Percentiles rank a stretch among this genome's conserved stretches.
These are phyloP conservation scores for Termitomyces sp. DNA, from an alignment of 768 basidiomycete species.

Conservation along the genomic window DNA sequence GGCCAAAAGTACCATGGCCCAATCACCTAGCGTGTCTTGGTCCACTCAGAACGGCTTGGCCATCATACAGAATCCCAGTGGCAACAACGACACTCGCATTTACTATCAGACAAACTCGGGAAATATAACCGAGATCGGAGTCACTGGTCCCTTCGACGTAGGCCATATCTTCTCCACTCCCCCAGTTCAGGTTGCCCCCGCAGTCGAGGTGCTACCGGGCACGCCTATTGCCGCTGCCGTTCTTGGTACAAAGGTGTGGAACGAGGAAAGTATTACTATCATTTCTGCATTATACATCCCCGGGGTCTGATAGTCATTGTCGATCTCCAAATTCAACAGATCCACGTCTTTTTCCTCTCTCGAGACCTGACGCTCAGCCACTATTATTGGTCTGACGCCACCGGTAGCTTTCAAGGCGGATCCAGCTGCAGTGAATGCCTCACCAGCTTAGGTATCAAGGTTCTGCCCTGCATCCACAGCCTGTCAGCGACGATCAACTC, in stretches of 20 bases:
- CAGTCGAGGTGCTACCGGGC: too few species aligned
- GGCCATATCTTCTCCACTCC: too few species aligned
- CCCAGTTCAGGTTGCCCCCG: too few species aligned
- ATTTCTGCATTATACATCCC: too few species aligned
- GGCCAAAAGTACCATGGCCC: background rate
- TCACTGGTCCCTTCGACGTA: too few species aligned
- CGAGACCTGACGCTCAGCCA: background rate
- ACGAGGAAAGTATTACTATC: too few species aligned
- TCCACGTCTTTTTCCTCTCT: background rate
- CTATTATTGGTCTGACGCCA: background rate
- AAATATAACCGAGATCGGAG: too few species aligned
- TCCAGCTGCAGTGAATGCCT: background rate
- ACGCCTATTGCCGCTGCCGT: too few species aligned
- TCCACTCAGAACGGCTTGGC: background rate
- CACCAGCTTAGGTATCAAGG: background rate
- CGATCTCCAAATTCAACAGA: background rate
- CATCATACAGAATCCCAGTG: background rate
- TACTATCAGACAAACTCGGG: background rate
- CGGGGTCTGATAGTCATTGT: background rate
- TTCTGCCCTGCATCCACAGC: background rate
- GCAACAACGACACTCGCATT: background rate
- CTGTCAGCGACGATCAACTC: background rate
- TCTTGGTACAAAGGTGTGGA: too few species aligned
- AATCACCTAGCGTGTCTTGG: background rate
- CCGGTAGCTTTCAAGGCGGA: background rate